phyloP scores from a whole-genome alignment of 495 filamentous ascomycete species.

The Xylaria grammica region DNA sequence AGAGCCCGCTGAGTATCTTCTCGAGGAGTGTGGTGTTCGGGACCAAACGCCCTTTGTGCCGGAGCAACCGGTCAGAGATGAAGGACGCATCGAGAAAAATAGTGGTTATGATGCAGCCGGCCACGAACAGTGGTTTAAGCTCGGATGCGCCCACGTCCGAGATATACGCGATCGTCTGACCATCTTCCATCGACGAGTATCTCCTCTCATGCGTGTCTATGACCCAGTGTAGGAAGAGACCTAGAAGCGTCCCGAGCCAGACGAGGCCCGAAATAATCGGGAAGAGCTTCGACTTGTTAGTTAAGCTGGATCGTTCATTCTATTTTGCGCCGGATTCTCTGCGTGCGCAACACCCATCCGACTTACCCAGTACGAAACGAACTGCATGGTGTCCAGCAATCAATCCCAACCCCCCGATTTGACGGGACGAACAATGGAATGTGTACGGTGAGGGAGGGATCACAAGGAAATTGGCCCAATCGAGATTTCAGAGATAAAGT shows the following conservation, averaged over 20 bases:
- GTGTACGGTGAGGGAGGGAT: not conserved
- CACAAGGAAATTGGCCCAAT: too few relatives aligned
- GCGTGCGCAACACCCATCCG: not conserved
- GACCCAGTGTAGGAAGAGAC: slow-evolving; percentile 66
- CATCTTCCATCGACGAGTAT: slow-evolving; percentile 69
- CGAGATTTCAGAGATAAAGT: too few relatives aligned
- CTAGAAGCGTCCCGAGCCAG: slow-evolving; percentile 73
- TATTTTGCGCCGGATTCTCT: not conserved
- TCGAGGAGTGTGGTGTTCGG: slow-evolving; percentile 71
- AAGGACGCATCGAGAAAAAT: slow-evolving; percentile 86
- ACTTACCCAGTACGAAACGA: slow-evolving; percentile 62
- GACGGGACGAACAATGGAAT: not conserved
- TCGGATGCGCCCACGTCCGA: slow-evolving; percentile 74
- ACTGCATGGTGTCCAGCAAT: slow-evolving; percentile 63
- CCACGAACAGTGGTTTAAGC: slow-evolving; percentile 87
- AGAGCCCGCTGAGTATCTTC: slow-evolving; percentile 69
- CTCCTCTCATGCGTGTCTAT: slow-evolving; percentile 56
- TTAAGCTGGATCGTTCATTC: not conserved
- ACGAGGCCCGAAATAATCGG: slow-evolving; percentile 78
- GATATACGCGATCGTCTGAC: slow-evolving; percentile 80
- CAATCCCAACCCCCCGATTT: not conserved
- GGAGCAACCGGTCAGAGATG: slow-evolving; percentile 78
- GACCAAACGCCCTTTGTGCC: slow-evolving; percentile 73
- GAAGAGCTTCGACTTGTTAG: slow-evolving; percentile 65
- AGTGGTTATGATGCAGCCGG: slow-evolving; percentile 77